Evolutionary conservation across 2,329 filamentous ascomycete species (phyloP), one percentile per base, ranked within the genome.

Genomic region (Colletotrichum sp.): DNA sequence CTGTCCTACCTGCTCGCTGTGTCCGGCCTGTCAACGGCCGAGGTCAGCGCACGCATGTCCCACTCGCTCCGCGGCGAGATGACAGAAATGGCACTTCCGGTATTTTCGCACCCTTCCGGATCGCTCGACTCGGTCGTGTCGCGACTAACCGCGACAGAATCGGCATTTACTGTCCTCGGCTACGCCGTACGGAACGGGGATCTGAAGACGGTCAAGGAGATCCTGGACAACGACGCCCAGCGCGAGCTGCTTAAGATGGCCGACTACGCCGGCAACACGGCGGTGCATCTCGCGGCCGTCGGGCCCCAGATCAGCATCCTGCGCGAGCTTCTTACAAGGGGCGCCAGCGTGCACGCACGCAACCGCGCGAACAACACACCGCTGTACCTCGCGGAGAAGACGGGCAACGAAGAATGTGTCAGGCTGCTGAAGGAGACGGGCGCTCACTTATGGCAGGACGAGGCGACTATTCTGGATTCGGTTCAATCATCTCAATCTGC

Each of bases 211-310:
- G 93, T 95, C 25, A 87, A 88, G 78, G 91, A 94, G 75, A 90
- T 96, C 63, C 89, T 96, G 74, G 90, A 91, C 48, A 93, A 95
- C 80, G 90, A 92, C 77, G 81, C 79, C 71, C 80, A 82, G 76
- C 83, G 90, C 73, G 91, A 90, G 85, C 88, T 97, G 25, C 88
- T 97, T 60, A 94, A 94, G 81, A 92, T 93, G 77, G 90, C 91
- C 34, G 95, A 97, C 85, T 96, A 96, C 82, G 94, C 94, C 25
- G 94, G 95, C 63, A 97, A 96, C 85, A 96, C 95, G 30, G 89
- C 88, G 6, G 84, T 91, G 48, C 91, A 92, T 80, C 87, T 92
- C 4, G 91, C 90, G 2, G 89, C 90, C 34, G 88, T 91, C 7
- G 87, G 88, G 2, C 87, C 90, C 22, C 87, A 89, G 74, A 84